phyloP scores from a whole-genome alignment of 306 rosid species.

The Mimosa bimucronata region DNA sequence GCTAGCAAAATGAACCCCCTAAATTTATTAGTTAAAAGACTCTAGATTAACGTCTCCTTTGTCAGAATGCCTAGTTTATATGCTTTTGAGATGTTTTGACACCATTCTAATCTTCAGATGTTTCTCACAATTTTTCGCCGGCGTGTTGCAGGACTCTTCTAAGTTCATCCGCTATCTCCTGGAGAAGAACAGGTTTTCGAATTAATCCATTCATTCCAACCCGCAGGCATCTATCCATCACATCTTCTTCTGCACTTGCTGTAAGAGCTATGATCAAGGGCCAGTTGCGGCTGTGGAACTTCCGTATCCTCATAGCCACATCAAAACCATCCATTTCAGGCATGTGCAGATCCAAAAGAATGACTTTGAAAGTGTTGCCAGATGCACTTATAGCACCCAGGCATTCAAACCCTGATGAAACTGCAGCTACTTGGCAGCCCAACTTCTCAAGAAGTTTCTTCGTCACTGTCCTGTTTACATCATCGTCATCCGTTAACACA shows the following conservation, averaged over 20 bases:
- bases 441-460: constrained; percentile 84
- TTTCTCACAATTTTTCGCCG: constrained; percentile 51
- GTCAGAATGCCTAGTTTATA: constrained; percentile 5
- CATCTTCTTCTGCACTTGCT: constrained; percentile 67
- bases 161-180: constrained; percentile 69
- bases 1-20: constrained; percentile 37
- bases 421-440: constrained; percentile 71
- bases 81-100: constrained; percentile 24
- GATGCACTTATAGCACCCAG: constrained; percentile 50
- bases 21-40: constrained; percentile 34
- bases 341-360: constrained; percentile 81
- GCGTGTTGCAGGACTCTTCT: constrained; percentile 57
- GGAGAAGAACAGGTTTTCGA: constrained; percentile 70
- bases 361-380: constrained; percentile 47
- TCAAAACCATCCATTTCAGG: constrained; percentile 89
- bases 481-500: constrained; percentile 69
- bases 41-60: constrained; percentile 12
- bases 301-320: constrained; percentile 66
- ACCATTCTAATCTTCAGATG: neutral
- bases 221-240: constrained; percentile 69
- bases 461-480: constrained; percentile 71
- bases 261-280: constrained; percentile 75
- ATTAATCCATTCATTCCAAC: constrained; percentile 81
- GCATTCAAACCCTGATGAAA: constrained; percentile 79
- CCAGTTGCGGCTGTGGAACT: constrained; percentile 57